Percentiles rank a stretch among this genome's conserved stretches.
phyloP scores from a whole-genome alignment of 495 filamentous ascomycete species.

The Talaromyces borbonicus region DNA sequence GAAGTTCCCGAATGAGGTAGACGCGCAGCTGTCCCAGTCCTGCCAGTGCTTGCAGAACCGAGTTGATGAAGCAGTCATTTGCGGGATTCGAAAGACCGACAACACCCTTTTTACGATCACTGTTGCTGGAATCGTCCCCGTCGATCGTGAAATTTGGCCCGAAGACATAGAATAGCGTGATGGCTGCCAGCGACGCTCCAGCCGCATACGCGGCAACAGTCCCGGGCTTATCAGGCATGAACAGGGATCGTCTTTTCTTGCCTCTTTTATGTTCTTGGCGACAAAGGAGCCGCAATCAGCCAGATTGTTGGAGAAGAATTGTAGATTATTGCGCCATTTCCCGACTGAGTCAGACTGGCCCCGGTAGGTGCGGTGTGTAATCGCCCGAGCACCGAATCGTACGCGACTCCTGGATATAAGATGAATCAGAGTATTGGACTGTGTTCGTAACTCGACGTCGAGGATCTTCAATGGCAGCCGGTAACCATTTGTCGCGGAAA shows the following conservation, averaged over 20 bases:
- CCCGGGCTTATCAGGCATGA: conserved; percentile 79
- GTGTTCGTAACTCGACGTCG: too few species aligned
- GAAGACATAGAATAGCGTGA: conserved; percentile 94
- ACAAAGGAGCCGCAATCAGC: too few species aligned
- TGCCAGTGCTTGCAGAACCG: conserved; percentile 87
- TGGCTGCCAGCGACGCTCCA: conserved; percentile 90
- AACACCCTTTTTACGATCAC: conserved; percentile 69
- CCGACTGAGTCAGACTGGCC: neutral
- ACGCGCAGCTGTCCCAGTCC: conserved; percentile 83
- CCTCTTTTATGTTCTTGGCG: too few species aligned
- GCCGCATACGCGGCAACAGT: conserved; percentile 90
- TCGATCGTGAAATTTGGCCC: conserved; percentile 92
- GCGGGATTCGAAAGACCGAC: conserved; percentile 86
- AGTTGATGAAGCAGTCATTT: conserved; percentile 99
- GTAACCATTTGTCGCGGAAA: neutral
- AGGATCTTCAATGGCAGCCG: too few species aligned
- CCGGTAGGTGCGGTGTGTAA: neutral
- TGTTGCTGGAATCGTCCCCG: conserved; percentile 53
- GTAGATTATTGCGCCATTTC: conserved; percentile 2
- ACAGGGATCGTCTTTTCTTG: conserved; percentile 13
- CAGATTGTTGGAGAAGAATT: neutral
- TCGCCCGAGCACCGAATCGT: neutral
- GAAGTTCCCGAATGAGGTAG: conserved; percentile 81
- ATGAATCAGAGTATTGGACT: neutral
- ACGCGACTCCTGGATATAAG: too few species aligned